These are phyloP conservation scores for Escovopsis weberi DNA, from an alignment of 2,329 filamentous ascomycete species.

Conservation along the genomic window DNA sequence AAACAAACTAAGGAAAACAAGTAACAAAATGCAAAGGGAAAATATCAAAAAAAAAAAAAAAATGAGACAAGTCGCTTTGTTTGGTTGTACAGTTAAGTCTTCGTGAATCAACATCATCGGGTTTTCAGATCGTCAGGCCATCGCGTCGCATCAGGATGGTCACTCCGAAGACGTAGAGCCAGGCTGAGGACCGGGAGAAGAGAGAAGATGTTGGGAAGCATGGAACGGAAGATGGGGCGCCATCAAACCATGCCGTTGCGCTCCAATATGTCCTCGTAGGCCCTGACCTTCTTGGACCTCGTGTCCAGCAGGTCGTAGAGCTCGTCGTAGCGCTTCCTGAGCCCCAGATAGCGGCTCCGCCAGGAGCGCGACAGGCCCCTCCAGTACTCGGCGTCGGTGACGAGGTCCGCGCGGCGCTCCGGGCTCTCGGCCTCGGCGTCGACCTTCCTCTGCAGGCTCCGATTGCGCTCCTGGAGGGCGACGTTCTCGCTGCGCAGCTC, in stretches of 20 bases:
- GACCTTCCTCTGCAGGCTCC: constrained; percentile 20
- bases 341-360: constrained; percentile 16
- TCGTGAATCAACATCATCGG: too few species aligned
- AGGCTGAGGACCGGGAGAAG: neutral
- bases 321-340: constrained; percentile 14
- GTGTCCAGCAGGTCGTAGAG: constrained; percentile 15
- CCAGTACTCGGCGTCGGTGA: constrained; percentile 20
- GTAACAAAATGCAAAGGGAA: too few species aligned
- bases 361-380: constrained; percentile 17
- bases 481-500: constrained; percentile 21
- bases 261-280: constrained; percentile 21
- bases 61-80: too few species aligned
- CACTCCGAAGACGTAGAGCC: too few species aligned
- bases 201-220: neutral
- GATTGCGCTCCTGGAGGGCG: constrained; percentile 19
- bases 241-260: constrained; percentile 16
- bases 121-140: too few species aligned
- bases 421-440: constrained; percentile 9
- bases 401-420: constrained; percentile 11
- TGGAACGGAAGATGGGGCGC: neutral
- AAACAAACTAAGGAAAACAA: too few species aligned
- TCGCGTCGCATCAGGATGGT: too few species aligned
- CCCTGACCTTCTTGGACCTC: constrained; percentile 17
- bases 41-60: too few species aligned
- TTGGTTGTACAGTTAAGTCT: too few species aligned